A percentile compares a stretch with the other conserved stretches of the same genome.
phyloP scores from a whole-genome alignment of 2,329 filamentous ascomycete species.

The Alternaria gansuensis region DNA sequence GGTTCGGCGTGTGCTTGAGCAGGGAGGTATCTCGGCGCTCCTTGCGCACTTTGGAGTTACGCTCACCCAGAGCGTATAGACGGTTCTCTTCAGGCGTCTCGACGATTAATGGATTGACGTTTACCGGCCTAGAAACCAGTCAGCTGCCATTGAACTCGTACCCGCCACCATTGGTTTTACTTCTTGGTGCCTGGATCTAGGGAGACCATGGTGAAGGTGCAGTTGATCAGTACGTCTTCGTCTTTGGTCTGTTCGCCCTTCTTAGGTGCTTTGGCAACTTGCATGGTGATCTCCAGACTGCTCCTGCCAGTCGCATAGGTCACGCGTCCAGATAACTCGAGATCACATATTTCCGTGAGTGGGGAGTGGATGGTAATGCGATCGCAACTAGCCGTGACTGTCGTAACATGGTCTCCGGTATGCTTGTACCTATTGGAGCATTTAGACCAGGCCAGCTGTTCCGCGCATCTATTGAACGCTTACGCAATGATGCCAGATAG shows the following conservation, averaged over 20 bases:
- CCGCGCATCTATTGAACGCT: constrained; percentile 65
- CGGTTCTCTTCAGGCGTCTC: constrained; percentile 72
- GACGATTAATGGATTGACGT: constrained; percentile 67
- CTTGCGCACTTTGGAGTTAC: constrained; percentile 73
- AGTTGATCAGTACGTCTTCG: constrained; percentile 73
- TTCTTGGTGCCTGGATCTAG: constrained; percentile 73
- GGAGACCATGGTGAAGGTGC: constrained; percentile 80
- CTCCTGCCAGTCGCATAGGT: constrained; percentile 77
- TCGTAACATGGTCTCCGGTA: constrained; percentile 70
- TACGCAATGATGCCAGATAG: constrained; percentile 75
- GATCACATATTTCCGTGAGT: constrained; percentile 78
- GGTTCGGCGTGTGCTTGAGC: constrained; percentile 73
- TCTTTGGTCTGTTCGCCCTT: constrained; percentile 65
- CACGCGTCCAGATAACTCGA: constrained; percentile 74
- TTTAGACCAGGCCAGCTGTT: constrained; percentile 27
- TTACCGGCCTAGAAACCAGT: constrained; percentile 59
- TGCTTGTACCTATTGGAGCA: constrained; percentile 66
- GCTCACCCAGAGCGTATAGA: constrained; percentile 69
- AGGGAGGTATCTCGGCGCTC: constrained; percentile 67
- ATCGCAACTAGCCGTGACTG: constrained; percentile 71
- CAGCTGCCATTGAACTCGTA: background rate
- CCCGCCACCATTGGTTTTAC: constrained; percentile 57
- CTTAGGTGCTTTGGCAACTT: constrained; percentile 72
- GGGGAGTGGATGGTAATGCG: constrained; percentile 74
- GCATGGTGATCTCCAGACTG: constrained; percentile 77